Evolutionary conservation across 2,329 filamentous ascomycete species (phyloP).

Genomic region (Colletotrichum filicis): DNA sequence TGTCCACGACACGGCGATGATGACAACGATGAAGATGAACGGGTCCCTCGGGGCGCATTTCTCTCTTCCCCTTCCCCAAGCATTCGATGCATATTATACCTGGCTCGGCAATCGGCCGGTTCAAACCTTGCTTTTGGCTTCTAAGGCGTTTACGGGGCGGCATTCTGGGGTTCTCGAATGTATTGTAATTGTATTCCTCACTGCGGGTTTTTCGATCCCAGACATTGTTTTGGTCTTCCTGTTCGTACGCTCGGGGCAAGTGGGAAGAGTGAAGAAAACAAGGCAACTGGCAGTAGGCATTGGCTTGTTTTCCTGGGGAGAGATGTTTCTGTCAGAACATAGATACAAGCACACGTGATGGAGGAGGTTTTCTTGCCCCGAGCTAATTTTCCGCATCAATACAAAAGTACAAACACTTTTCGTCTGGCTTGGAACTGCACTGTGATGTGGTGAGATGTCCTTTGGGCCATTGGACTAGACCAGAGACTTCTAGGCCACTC

Average conservation of each 20-base stretch:
- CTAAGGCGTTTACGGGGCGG: conserved; percentile 26
- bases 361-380: conserved; percentile 6
- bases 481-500: too few species aligned
- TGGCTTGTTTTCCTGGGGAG: background rate
- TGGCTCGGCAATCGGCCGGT: conserved; percentile 23
- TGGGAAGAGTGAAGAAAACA: background rate
- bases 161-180: conserved; percentile 13
- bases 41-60: conserved; percentile 7
- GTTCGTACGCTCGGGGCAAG: background rate
- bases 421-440: too few species aligned
- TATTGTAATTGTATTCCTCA: conserved; percentile 34
- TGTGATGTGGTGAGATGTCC: background rate
- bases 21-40: conserved; percentile 25
- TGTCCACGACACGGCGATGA: conserved; percentile 32
- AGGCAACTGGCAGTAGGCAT: conserved; percentile 14
- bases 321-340: conserved; percentile 4
- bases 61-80: conserved; percentile 23
- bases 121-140: conserved; percentile 18
- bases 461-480: too few species aligned
- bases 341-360: conserved; percentile 2
- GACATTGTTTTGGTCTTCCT: conserved; percentile 14
- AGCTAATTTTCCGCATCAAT: conserved; percentile 24
- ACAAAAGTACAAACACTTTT: conserved; percentile 20
- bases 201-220: conserved; percentile 13
- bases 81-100: conserved; percentile 32